phyloP scores from a whole-genome alignment of 2,329 filamentous ascomycete genomes.

The Eutypa lata region DNA sequence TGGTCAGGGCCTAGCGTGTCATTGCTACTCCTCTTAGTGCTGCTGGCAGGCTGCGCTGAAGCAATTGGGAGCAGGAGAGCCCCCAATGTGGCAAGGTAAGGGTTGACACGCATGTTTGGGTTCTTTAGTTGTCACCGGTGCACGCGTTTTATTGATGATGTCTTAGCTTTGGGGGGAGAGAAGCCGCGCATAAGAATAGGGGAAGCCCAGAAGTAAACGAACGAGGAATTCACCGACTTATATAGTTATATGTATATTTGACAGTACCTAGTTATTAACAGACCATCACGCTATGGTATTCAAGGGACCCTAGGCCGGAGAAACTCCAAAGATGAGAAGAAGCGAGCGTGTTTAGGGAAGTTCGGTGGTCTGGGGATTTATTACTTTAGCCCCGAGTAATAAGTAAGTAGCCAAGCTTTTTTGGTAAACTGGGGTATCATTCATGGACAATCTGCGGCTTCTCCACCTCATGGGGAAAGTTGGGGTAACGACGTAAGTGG shows the following conservation, averaged over 20 bases:
- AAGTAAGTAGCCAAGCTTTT: not conserved
- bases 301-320: constrained; percentile 11
- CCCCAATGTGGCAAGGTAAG: constrained; percentile 24
- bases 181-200: too few relatives aligned
- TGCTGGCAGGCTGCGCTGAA: constrained; percentile 22
- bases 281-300: not conserved
- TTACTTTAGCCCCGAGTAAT: not conserved
- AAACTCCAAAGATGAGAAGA: constrained; percentile 6
- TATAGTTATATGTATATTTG: not conserved
- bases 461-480: constrained; percentile 30
- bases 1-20: constrained; percentile 42
- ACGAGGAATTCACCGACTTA: not conserved
- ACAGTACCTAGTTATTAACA: too few relatives aligned
- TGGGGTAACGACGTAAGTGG: constrained; percentile 21
- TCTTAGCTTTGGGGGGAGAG: not conserved
- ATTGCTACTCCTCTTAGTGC: constrained; percentile 16
- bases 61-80: constrained; percentile 29
- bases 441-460: constrained; percentile 12
- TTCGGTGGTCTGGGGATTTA: not conserved
- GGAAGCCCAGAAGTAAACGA: not conserved
- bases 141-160: not conserved
- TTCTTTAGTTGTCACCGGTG: not conserved
- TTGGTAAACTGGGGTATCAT: not conserved
- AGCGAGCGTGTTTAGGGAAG: not conserved
- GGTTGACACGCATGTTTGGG: constrained; percentile 25